Base-by-base conservation (phyloP, 1,284 basidiomycete genomes). In the Leccinum subatratum region DNA sequence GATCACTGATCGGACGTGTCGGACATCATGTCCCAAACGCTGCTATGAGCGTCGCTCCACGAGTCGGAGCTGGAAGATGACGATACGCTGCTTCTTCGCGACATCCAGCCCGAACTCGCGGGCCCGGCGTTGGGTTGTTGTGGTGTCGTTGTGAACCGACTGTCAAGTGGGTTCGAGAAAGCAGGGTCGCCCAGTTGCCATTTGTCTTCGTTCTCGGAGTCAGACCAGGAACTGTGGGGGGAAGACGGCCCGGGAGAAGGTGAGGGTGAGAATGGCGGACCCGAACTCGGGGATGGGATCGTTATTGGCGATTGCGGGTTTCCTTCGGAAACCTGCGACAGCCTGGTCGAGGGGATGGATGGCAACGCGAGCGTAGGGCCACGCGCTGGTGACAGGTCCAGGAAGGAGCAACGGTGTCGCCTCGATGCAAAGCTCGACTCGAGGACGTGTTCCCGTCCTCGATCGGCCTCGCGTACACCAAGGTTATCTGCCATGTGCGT, bases 11-110 rank as follows among this genome's bases (percentile, higher is more conserved):
- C 66, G 28, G 69, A 72, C 12, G 58, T n/a, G 12, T 69, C 51
- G 61, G 73, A 77, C 56, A 76, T 25, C 48, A 77, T 32, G 28
- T 76, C 76, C 74, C 74, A 61, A 9, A 64, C 54, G 32, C 66
- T 68, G 59, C 70, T 74, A 45, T 75, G 72, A 5, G 76, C 76
- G 37, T 78, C 75, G 12, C 73, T 78, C 74, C 74, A 75, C 16
- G 75, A 68, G 42, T 69, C 74, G 34, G 48, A 22, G 14, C 64
- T 63, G 30, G 67, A 59, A n/a, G 70, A 70, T 1, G 68, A 67
- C 8, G 25, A 56, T 56, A 56, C 56, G 60, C 71, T 74, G 28
- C 20, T 42, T 61, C 75, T 68, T 16, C 67, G 69, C 18, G 68
- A 57, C 22, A 62, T 32, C 16, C 12, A n/a, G 20, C 60, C 62